These are phyloP conservation scores for Limnanthes douglasii DNA, from an alignment of 345 rosid species.

Conservation along the genomic window DNA sequence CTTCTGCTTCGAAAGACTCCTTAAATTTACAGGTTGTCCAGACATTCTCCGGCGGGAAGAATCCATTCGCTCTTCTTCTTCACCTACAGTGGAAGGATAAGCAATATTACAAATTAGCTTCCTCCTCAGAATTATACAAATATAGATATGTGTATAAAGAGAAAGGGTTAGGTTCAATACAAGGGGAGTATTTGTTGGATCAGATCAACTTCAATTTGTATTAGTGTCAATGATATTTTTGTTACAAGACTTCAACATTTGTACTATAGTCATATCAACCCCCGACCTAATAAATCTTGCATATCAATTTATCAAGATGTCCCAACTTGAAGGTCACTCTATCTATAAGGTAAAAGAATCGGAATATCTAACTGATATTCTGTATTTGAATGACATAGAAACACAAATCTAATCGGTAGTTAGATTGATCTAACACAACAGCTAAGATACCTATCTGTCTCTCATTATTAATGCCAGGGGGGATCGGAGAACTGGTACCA, in stretches of 20 bases:
- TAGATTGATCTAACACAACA: background rate
- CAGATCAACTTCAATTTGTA: too few species aligned
- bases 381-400: background rate
- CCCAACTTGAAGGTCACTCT: too few species aligned
- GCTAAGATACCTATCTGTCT: slow-evolving; percentile 39
- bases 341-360: too few species aligned
- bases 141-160: too few species aligned
- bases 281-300: too few species aligned
- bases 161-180: too few species aligned
- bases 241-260: too few species aligned
- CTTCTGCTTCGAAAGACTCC: slow-evolving; percentile 52
- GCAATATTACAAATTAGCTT: slow-evolving; percentile 3
- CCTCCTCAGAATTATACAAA: background rate
- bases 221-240: too few species aligned
- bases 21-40: slow-evolving; percentile 35
- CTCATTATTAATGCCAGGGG: slow-evolving; percentile 30
- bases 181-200: too few species aligned
- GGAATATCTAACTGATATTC: background rate
- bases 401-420: background rate
- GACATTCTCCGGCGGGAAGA: slow-evolving; percentile 43
- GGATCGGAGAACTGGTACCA: slow-evolving; percentile 68
- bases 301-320: too few species aligned
- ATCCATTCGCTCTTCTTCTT: slow-evolving; percentile 35
- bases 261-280: too few species aligned
- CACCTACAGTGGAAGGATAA: slow-evolving; percentile 16